A percentile compares a stretch with the other conserved stretches of the same genome.
Conservation (phyloP, 225 moss, liverwort and hornwort species). For the Takakia lepidozioides region DNA sequence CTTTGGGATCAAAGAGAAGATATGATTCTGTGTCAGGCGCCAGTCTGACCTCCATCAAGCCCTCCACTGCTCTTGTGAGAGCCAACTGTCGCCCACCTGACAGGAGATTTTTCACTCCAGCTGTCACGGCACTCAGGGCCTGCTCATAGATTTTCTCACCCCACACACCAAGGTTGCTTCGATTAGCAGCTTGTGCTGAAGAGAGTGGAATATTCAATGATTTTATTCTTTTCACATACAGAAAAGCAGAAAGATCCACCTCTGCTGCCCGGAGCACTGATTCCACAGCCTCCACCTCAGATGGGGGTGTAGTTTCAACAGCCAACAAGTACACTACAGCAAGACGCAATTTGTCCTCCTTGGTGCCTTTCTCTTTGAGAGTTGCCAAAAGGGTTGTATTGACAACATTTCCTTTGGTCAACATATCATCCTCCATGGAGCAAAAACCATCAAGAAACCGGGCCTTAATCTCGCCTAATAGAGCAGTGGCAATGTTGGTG, state of each 20-base stretch:
- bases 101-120: slow-evolving; percentile 92
- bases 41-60: slow-evolving; percentile 88
- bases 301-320: slow-evolving; percentile 66
- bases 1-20: slow-evolving; percentile 83
- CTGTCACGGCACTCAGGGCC: slow-evolving; percentile 84
- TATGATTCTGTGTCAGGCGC: slow-evolving; percentile 87
- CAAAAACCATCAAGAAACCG: slow-evolving; percentile 80
- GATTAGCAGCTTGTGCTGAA: slow-evolving; percentile 61
- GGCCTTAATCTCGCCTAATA: slow-evolving; percentile 80
- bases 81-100: slow-evolving; percentile 89
- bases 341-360: slow-evolving; percentile 80
- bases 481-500: slow-evolving; percentile 77
- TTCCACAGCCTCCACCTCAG: slow-evolving; percentile 90
- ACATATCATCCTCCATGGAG: slow-evolving; percentile 80
- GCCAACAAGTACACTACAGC: slow-evolving; percentile 87
- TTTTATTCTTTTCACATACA: slow-evolving; percentile 94
- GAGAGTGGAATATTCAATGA: slow-evolving; percentile 71
- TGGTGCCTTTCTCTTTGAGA: slow-evolving; percentile 76
- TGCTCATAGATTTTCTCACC: slow-evolving; percentile 85
- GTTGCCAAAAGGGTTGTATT: slow-evolving; percentile 53
- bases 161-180: slow-evolving; percentile 87
- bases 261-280: slow-evolving; percentile 72
- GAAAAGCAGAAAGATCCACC: slow-evolving; percentile 74
- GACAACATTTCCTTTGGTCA: slow-evolving; percentile 65
- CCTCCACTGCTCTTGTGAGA: slow-evolving; percentile 76